phyloP scores from a whole-genome alignment of 495 filamentous ascomycete species.

The Choiromyces venosus region DNA sequence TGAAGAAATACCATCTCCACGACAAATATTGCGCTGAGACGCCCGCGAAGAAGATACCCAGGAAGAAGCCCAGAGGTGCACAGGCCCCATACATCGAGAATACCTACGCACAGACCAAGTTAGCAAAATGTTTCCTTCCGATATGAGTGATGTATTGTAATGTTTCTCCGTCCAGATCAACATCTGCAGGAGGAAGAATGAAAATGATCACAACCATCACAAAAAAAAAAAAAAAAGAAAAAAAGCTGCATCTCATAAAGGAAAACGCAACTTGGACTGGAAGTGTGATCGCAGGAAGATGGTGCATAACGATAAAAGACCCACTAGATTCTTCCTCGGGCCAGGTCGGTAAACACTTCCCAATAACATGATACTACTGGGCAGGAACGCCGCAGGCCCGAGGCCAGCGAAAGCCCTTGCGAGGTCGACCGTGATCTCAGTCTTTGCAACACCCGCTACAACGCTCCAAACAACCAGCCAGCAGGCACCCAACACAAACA shows the following conservation, averaged over 20 bases:
- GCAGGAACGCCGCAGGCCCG: constrained; percentile 70
- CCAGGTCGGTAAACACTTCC: constrained; percentile 77
- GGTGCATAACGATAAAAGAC: constrained; percentile 4
- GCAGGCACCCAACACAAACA: constrained; percentile 61
- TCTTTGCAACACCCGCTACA: constrained; percentile 64
- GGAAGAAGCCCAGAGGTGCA: constrained; percentile 73
- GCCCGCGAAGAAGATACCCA: constrained; percentile 76
- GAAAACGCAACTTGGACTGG: too few species aligned
- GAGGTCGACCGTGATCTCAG: constrained; percentile 66
- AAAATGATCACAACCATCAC: too few species aligned
- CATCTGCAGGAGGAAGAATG: too few species aligned
- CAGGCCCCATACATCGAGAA: constrained; percentile 76
- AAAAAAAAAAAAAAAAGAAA: background rate
- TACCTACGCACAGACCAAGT: constrained; percentile 41
- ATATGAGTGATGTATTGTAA: background rate
- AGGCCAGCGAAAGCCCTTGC: constrained; percentile 74
- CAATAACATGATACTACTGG: constrained; percentile 71
- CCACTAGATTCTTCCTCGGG: constrained; percentile 70
- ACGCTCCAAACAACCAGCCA: constrained; percentile 73
- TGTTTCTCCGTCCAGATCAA: too few species aligned
- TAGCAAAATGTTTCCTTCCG: constrained; percentile 4
- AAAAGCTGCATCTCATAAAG: background rate
- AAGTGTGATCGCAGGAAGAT: too few species aligned
- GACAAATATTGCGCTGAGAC: constrained; percentile 56
- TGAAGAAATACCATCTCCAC: constrained; percentile 79